Evolutionary conservation across 2,329 filamentous ascomycete genomes (phyloP).

Genomic region (Fusarium pseudonygamai): DNA sequence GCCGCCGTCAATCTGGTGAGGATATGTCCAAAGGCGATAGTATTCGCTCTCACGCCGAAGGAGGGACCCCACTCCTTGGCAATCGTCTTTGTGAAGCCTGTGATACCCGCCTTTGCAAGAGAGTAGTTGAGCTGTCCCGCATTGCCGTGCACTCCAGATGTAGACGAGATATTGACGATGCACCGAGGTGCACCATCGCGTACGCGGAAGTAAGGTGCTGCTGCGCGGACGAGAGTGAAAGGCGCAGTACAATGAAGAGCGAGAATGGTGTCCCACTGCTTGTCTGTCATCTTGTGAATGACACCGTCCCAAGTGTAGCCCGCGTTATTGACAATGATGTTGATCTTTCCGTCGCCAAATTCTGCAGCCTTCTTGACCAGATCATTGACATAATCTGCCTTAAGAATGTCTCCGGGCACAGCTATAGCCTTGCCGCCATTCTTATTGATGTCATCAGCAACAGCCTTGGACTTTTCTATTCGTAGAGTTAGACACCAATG

Average conservation of each 20-base stretch:
- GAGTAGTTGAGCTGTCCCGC: slow-evolving; percentile 92
- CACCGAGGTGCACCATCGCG: slow-evolving; percentile 81
- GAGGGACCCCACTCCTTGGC: slow-evolving; percentile 90
- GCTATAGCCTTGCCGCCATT: slow-evolving; percentile 74
- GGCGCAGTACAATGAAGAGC: slow-evolving; percentile 85
- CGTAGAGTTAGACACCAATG: background rate
- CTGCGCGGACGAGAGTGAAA: slow-evolving; percentile 82
- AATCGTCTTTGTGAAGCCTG: slow-evolving; percentile 86
- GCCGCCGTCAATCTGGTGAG: slow-evolving; percentile 81
- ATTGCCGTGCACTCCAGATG: slow-evolving; percentile 85
- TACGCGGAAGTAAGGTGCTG: slow-evolving; percentile 87
- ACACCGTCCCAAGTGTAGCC: slow-evolving; percentile 94
- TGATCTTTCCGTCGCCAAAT: slow-evolving; percentile 87
- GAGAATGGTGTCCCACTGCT: slow-evolving; percentile 91
- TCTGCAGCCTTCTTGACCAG: slow-evolving; percentile 80
- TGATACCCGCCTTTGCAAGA: slow-evolving; percentile 84
- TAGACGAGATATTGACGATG: slow-evolving; percentile 86
- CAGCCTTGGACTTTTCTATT: slow-evolving; percentile 72
- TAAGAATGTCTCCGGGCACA: slow-evolving; percentile 80
- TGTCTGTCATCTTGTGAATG: slow-evolving; percentile 91
- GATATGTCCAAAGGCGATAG: slow-evolving; percentile 85
- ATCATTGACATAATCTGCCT: slow-evolving; percentile 73
- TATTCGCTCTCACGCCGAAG: slow-evolving; percentile 86
- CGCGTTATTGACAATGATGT: slow-evolving; percentile 92
- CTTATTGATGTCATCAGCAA: slow-evolving; percentile 75